Percentiles rank a stretch among this genome's conserved stretches.
Evolutionary conservation across 805 yeast genomes (phyloP).

Genomic region (Lipomyces yamadae): DNA sequence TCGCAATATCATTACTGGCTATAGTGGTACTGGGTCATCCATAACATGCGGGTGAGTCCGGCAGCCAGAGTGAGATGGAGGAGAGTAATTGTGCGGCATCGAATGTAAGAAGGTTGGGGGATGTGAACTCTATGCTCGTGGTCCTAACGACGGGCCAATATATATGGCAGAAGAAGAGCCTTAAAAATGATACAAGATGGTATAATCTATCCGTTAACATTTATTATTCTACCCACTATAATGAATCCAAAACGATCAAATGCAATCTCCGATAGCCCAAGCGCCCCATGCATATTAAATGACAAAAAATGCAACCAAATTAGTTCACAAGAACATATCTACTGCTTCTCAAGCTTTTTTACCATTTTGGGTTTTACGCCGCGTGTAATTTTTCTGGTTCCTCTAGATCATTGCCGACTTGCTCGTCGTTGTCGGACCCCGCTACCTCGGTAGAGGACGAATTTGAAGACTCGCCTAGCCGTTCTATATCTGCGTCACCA

Average conservation of each 20-base stretch:
- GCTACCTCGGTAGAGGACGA: constrained; percentile 8
- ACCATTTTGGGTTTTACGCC: neutral
- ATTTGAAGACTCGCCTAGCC: constrained; percentile 3
- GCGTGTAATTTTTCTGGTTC: neutral
- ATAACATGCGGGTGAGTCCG: too few relatives aligned
- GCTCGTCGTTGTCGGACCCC: neutral
- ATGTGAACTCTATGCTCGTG: neutral
- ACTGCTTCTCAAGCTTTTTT: neutral
- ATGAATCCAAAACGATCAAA: neutral
- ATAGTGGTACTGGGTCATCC: neutral
- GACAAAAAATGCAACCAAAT: neutral
- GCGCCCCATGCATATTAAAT: neutral
- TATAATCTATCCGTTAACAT: too few relatives aligned
- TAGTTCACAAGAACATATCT: neutral
- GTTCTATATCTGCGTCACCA: constrained; percentile 11
- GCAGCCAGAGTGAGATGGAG: neutral
- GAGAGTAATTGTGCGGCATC: neutral
- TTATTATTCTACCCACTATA: too few relatives aligned
- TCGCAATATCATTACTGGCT: neutral
- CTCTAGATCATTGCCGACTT: neutral
- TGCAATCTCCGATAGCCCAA: neutral
- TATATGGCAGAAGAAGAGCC: too few relatives aligned
- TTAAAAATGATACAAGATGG: too few relatives aligned
- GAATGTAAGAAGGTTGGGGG: neutral
- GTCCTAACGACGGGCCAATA: too few relatives aligned